Conservation (phyloP, 345 rosid genomes). For the Acer negundo region DNA sequence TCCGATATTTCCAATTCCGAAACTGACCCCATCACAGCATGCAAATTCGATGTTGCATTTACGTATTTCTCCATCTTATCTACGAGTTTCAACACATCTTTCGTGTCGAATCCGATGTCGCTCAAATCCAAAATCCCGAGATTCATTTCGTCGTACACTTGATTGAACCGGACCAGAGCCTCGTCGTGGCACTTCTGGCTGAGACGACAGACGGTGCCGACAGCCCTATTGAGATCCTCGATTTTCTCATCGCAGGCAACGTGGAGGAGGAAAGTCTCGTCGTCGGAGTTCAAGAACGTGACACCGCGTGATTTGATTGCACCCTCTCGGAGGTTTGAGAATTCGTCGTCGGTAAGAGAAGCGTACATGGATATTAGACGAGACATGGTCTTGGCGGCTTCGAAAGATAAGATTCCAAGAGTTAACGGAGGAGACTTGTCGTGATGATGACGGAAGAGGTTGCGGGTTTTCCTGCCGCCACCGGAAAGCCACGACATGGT, state of each 20-base stretch:
- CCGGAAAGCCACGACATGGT: slow-evolving; percentile 29
- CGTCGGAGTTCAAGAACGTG: slow-evolving; percentile 33
- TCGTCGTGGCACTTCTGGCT: slow-evolving; percentile 35
- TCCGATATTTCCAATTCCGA: slow-evolving; percentile 44
- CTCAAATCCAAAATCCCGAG: slow-evolving; percentile 25
- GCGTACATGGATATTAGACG: slow-evolving; percentile 42
- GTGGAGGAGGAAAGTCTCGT: slow-evolving; percentile 36
- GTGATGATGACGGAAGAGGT: slow-evolving; percentile 2
- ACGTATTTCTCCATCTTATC: slow-evolving; percentile 46
- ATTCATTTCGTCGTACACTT: slow-evolving; percentile 28
- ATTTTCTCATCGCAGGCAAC: slow-evolving; percentile 49
- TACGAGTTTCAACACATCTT: slow-evolving; percentile 23
- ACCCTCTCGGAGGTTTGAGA: slow-evolving; percentile 30
- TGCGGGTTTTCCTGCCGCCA: slow-evolving; percentile 8
- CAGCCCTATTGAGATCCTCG: slow-evolving; percentile 41
- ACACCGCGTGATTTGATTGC: slow-evolving; percentile 43
- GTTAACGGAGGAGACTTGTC: slow-evolving; percentile 15
- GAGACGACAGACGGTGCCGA: slow-evolving; percentile 30
- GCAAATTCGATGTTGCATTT: slow-evolving; percentile 29
- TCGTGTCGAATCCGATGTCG: slow-evolving; percentile 25
- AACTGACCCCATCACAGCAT: slow-evolving; percentile 26
- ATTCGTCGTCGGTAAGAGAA: slow-evolving; percentile 36
- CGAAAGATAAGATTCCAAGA: slow-evolving; percentile 52
- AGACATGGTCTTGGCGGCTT: slow-evolving; percentile 49
- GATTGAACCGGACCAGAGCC: slow-evolving; percentile 28